Percentiles rank a stretch among this genome's conserved stretches.
Conservation (phyloP, 2,329 filamentous ascomycete genomes). For the Dactylella cylindrospora region DNA sequence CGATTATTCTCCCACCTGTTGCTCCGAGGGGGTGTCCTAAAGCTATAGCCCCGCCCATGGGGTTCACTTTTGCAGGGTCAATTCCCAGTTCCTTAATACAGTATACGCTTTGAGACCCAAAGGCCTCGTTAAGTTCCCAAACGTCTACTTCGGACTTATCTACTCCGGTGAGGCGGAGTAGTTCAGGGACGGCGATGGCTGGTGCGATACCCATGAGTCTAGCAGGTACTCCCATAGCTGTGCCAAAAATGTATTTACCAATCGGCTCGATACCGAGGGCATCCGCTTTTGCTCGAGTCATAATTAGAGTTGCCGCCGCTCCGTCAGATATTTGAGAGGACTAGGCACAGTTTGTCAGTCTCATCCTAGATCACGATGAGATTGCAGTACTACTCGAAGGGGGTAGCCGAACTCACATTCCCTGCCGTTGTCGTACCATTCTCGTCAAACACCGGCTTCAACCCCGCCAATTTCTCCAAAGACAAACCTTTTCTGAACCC, state of each 20-base stretch:
- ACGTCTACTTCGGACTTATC: constrained; percentile 69
- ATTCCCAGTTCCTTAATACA: constrained; percentile 59
- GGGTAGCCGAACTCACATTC: constrained; percentile 64
- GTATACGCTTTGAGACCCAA: constrained; percentile 63
- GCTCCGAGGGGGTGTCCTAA: constrained; percentile 88
- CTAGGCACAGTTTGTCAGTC: constrained; percentile 6
- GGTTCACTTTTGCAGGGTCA: constrained; percentile 72
- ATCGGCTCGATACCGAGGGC: constrained; percentile 75
- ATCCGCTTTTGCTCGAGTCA: constrained; percentile 77
- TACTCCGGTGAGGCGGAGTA: constrained; percentile 70
- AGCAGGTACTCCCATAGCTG: constrained; percentile 74
- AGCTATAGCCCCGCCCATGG: constrained; percentile 91
- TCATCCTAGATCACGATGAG: neutral
- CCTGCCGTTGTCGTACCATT: constrained; percentile 80
- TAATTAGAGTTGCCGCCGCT: constrained; percentile 78
- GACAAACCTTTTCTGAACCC: constrained; percentile 72
- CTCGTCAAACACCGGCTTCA: constrained; percentile 81
- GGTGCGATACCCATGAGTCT: constrained; percentile 96
- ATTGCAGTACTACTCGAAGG: constrained; percentile 9
- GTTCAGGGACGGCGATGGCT: constrained; percentile 78
- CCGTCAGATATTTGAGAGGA: constrained; percentile 83
- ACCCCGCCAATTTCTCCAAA: constrained; percentile 69
- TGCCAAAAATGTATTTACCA: constrained; percentile 77
- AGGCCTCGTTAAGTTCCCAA: constrained; percentile 92
- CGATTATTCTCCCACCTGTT: constrained; percentile 78